Evolutionary conservation across 805 yeast genomes (phyloP).

Genomic region (Nadsonia fulvescens): DNA sequence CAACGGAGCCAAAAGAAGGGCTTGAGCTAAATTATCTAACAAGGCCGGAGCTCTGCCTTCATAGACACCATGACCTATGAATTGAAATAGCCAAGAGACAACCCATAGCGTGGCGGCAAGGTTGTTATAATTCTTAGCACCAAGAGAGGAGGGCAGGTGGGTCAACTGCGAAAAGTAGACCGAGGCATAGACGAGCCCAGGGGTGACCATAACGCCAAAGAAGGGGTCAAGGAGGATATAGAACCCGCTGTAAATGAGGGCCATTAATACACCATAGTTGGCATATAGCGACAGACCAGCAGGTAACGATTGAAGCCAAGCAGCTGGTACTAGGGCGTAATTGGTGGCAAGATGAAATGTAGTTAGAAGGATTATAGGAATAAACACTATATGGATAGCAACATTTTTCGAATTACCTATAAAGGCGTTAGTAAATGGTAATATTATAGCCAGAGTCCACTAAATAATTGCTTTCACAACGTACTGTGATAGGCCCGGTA

Average conservation of each 20-base stretch:
- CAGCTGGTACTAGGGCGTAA: slow-evolving; percentile 12
- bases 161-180: slow-evolving; percentile 14
- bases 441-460: slow-evolving; percentile 2
- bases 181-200: slow-evolving; percentile 19
- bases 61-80: slow-evolving; percentile 70
- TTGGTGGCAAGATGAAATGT: slow-evolving; percentile 25
- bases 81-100: slow-evolving; percentile 63
- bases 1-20: slow-evolving; percentile 79
- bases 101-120: slow-evolving; percentile 28
- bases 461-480: slow-evolving; percentile 10
- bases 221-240: slow-evolving; percentile 39
- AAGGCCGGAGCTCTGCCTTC: slow-evolving; percentile 80
- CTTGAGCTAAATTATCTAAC: slow-evolving; percentile 65
- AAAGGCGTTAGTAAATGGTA: slow-evolving; percentile 7
- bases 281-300: slow-evolving; percentile 10
- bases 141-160: slow-evolving; percentile 15
- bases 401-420: slow-evolving; percentile 40
- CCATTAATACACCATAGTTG: slow-evolving; percentile 30
- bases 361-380: slow-evolving; percentile 56
- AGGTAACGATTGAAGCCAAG: slow-evolving; percentile 5
- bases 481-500: slow-evolving; percentile 30
- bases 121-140: slow-evolving; percentile 11
- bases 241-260: slow-evolving; percentile 33
- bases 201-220: slow-evolving; percentile 29
- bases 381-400: slow-evolving; percentile 55